Evolutionary conservation across 2,329 filamentous ascomycete genomes (phyloP), one percentile per base, ranked within the genome.

Genomic region (Alternaria metachromatica): DNA sequence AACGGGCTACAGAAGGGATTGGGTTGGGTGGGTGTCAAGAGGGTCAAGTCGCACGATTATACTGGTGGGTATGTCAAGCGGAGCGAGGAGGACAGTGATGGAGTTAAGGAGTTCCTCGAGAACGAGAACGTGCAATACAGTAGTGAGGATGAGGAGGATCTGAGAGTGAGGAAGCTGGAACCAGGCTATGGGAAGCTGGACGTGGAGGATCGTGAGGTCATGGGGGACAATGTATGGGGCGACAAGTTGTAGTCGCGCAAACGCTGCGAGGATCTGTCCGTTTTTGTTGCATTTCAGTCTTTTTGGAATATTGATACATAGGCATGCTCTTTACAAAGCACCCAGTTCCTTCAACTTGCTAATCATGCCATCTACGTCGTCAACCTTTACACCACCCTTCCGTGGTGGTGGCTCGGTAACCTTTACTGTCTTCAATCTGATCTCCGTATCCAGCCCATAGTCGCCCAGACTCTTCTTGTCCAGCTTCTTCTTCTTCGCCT

Each of bases 401-500:
- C 96, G 88, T 67, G 92, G 85, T 55, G 93, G 87, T 59, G 96
- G 96, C 84, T 99, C 96, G 90, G 81, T 76, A 60, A 99, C 94
- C 87, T 96, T 96, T 73, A 98, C 76, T 58, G 93, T 92, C 89
- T 96, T 97, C 80, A 99, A 82, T 74, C 94, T 87, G 82, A 87
- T 89, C 80, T 87, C 86, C 56, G 87, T 88, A 73, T 94, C 90
- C 46, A 97, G 82, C 80, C 92, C 92, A 78, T 77, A 80, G 59
- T 99, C 96, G 61, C 85, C 87, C 80, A 97, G 80, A 70, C 87
- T 93, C 87, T 93, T 91, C 91, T 97, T 98, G 76, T 96, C 93
- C 73, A 99, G 78, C 77, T 92, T 92, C 91, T 99, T 99, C 92
- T 98, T 99, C 92, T 99, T 99, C 57, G 96, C 96, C 90, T 98